Evolutionary conservation across 1,284 basidiomycete genomes (phyloP).

Genomic region (Phellopilus nigrolimitatus): DNA sequence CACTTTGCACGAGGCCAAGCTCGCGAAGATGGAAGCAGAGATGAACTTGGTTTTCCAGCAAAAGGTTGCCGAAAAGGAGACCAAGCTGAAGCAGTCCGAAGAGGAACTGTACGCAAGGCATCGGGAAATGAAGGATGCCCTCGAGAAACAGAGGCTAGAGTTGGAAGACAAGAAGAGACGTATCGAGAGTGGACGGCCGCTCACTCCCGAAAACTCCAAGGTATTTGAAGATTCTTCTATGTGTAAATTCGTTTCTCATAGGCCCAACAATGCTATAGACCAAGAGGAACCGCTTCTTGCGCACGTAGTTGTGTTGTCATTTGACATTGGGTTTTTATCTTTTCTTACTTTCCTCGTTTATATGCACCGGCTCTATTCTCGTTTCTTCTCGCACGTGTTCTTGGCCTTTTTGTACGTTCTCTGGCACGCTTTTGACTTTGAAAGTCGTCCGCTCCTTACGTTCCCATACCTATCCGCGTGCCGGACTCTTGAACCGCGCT

Average conservation of each 20-base stretch:
- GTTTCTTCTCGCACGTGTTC: slow-evolving; percentile 7
- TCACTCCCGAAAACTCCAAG: slow-evolving; percentile 89
- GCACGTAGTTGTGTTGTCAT: slow-evolving; percentile 40
- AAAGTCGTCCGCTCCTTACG: slow-evolving; percentile 20
- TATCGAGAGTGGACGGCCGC: slow-evolving; percentile 88
- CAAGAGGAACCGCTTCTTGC: slow-evolving; percentile 75
- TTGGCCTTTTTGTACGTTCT: slow-evolving; percentile 11
- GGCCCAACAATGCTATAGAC: slow-evolving; percentile 34
- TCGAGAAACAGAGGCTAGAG: slow-evolving; percentile 94
- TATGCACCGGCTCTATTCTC: slow-evolving; percentile 13
- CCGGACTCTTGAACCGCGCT: slow-evolving; percentile 14
- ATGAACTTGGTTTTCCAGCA: slow-evolving; percentile 99
- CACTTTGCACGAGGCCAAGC: slow-evolving; percentile 88
- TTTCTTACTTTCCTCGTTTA: slow-evolving; percentile 10
- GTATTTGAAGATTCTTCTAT: slow-evolving; percentile 39
- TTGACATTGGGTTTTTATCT: neutral
- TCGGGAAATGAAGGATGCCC: slow-evolving; percentile 97
- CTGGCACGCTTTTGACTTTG: slow-evolving; percentile 15
- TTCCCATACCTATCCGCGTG: slow-evolving; percentile 3
- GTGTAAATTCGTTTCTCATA: slow-evolving; percentile 3
- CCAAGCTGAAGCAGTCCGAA: slow-evolving; percentile 96
- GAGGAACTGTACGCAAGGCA: slow-evolving; percentile 97
- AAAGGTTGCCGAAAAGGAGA: slow-evolving; percentile 97
- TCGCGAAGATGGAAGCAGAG: slow-evolving; percentile 98
- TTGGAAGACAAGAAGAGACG: slow-evolving; percentile 98